phyloP scores from a whole-genome alignment of 75 land plant genomes.

The Sequoiadendron giganteum region DNA sequence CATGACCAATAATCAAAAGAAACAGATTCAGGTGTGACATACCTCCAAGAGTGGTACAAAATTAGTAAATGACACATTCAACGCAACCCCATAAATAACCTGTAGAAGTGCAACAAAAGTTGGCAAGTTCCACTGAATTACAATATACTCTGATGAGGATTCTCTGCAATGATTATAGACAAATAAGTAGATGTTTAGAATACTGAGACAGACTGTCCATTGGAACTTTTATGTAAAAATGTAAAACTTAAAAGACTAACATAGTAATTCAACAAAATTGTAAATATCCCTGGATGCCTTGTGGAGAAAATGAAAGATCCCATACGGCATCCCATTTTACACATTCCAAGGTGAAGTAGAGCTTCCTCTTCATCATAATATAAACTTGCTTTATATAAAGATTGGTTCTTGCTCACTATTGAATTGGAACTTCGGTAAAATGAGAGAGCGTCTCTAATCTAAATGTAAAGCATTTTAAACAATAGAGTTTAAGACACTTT shows the following conservation, averaged over 20 bases:
- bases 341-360: not conserved
- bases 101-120: constrained; percentile 21
- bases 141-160: constrained; percentile 16
- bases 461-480: not conserved
- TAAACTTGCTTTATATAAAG: not conserved
- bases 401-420: not conserved
- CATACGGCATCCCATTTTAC: not conserved
- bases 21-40: not conserved
- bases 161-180: constrained; percentile 29
- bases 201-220: not conserved
- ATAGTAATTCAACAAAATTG: not conserved
- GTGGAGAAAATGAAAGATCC: not conserved
- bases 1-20: not conserved
- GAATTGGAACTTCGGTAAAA: not conserved
- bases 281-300: not conserved
- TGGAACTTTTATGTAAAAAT: not conserved
- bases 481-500: not conserved
- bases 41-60: constrained; percentile 35
- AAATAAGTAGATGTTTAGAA: constrained; percentile 2
- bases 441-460: not conserved
- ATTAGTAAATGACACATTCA: constrained; percentile 21
- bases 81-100: constrained; percentile 27
- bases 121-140: constrained; percentile 31
- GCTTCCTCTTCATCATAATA: not conserved
- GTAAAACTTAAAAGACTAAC: not conserved